Base-by-base conservation (phyloP, 495 filamentous ascomycete genomes). In the Tricharina praecox region DNA sequence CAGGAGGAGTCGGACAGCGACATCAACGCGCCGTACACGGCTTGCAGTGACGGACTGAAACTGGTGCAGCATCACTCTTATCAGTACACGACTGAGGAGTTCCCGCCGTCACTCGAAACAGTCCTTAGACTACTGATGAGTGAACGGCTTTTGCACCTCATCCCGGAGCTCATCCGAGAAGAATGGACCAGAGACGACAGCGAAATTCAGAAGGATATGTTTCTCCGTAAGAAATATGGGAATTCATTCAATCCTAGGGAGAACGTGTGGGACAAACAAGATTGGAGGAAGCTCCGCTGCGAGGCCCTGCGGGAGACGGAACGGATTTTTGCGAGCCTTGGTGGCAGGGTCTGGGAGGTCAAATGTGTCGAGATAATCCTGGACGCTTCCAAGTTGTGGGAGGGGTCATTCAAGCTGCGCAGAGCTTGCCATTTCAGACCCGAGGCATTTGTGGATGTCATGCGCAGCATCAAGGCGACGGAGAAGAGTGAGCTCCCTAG, bases 141-240 rank as follows among this genome's bases (percentile, higher is more conserved):
- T 13, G 16, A 13, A 15, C 23, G 41, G 15, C 51, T 58, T 13
- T 45, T 46, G 4, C 41, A 28, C 9, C 52, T 49, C 28, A 13
- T 58, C 21, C 55, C 55, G 2, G 45, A 46, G 4, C 44, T 53
- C 13, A 30, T 58, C n/a, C 33, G 45, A 0, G 52, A 56, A 3
- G 52, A 50, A 23, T 56, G 53, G 53, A 41, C 39, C 10, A 56
- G 55, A 23, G 39, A 39, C 0, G 52, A 50, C 25, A 40, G 53
- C 3, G 23, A 49, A n/a, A 36, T 32, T 3, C 45, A 50, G 1
- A 45, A 45, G 11, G 42, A 58, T 15, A 26, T 25, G 1, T 23
- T 57, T 13, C 15, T 28, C n/a, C 8, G 41, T 16, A 30, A 23
- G 16, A 44, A 52, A 19, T 45, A 43, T 43, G 19, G 20, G 13